Evolutionary conservation across 2,329 filamentous ascomycete genomes (phyloP).

Genomic region (Colletotrichum gloeosporioides): DNA sequence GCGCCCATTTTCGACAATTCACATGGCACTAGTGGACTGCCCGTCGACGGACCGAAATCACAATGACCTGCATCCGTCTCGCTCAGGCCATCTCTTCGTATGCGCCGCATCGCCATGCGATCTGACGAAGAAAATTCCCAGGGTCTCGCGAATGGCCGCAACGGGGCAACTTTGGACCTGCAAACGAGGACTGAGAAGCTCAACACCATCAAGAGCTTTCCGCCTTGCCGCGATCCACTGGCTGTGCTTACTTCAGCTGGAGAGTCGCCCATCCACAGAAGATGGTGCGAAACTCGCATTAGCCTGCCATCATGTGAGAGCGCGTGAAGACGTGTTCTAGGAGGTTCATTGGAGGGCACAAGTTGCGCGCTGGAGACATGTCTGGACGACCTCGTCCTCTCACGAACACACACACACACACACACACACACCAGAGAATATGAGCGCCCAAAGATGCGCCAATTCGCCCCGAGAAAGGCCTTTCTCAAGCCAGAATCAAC

Average conservation of each 20-base stretch:
- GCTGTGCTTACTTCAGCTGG: not conserved
- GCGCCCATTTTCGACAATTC: not conserved
- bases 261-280: constrained; percentile 16
- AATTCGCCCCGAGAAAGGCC: not conserved
- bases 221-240: not conserved
- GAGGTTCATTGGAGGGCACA: constrained; percentile 1
- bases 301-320: constrained; percentile 22
- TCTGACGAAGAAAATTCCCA: constrained; percentile 4
- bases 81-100: constrained; percentile 9
- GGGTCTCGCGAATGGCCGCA: not conserved
- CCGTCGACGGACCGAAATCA: constrained; percentile 8
- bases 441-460: not conserved
- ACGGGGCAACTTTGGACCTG: not conserved
- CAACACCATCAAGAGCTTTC: not conserved
- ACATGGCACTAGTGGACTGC: constrained; percentile 9
- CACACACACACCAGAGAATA: not conserved
- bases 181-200: not conserved
- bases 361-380: not conserved
- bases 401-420: not conserved
- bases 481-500: not conserved
- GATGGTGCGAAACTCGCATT: constrained; percentile 20
- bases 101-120: constrained; percentile 15
- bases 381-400: not conserved
- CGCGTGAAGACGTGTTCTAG: constrained; percentile 2
- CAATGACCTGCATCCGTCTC: constrained; percentile 21